Percentiles rank a stretch among this genome's conserved stretches.
phyloP scores from a whole-genome alignment of 2,329 filamentous ascomycete species.

The Nemania bipapillata region DNA sequence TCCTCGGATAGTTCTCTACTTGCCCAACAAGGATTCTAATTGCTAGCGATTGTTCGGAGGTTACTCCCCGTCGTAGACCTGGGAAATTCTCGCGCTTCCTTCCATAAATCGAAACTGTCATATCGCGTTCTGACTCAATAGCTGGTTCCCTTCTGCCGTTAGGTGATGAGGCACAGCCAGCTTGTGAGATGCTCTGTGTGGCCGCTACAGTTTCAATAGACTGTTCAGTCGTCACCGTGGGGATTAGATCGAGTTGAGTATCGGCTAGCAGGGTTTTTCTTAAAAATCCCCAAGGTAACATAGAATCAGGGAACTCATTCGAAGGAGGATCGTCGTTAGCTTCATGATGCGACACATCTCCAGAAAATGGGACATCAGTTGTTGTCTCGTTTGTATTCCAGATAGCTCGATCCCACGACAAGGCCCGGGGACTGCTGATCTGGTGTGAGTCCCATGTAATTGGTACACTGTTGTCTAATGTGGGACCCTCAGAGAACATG shows the following conservation, averaged over 20 bases:
- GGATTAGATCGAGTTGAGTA: neutral
- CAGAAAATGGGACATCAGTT: neutral
- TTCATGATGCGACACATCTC: neutral
- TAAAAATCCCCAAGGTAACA: neutral
- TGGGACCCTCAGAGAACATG: neutral
- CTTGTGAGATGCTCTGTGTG: neutral
- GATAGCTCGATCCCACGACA: neutral
- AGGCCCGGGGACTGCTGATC: neutral
- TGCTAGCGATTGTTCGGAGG: conserved; percentile 38
- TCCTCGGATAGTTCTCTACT: conserved; percentile 41
- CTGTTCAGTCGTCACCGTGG: neutral
- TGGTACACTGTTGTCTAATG: neutral
- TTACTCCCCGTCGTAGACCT: conserved; percentile 10
- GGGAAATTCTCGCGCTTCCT: conserved; percentile 12
- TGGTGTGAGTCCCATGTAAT: neutral
- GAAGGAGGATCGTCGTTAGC: neutral
- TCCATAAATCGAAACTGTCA: conserved; percentile 5
- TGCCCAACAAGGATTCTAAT: conserved; percentile 43
- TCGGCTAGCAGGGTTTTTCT: neutral
- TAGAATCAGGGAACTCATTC: neutral
- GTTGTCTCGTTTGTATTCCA: neutral
- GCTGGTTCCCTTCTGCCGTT: neutral
- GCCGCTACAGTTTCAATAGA: neutral
- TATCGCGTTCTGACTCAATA: neutral
- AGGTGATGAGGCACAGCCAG: neutral